Evolutionary conservation across 2,329 filamentous ascomycete species (phyloP).

Genomic region (Pseudogymnoascus sp.): DNA sequence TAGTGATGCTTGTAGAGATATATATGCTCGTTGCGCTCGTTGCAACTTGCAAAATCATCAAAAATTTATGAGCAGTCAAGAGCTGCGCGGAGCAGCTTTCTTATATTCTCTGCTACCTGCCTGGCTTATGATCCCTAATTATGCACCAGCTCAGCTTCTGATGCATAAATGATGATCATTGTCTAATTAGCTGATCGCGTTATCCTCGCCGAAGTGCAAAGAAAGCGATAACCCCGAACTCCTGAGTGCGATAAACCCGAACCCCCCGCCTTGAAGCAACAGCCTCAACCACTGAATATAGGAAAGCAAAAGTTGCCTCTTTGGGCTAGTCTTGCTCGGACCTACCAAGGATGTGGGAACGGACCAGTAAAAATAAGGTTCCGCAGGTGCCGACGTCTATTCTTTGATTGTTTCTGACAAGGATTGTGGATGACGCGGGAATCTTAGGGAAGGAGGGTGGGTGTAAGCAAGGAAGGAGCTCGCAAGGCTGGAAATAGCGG

Average conservation of each 20-base stretch:
- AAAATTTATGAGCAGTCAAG: not conserved
- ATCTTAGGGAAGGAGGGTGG: not conserved
- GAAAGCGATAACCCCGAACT: not conserved
- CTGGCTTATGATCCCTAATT: not conserved
- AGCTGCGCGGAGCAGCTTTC: not conserved
- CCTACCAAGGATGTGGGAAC: not conserved
- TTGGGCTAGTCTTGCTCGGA: not conserved
- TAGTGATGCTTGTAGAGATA: not conserved
- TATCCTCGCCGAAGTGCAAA: not conserved
- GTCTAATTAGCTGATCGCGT: not conserved
- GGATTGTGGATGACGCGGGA: not conserved
- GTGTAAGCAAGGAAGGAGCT: not conserved
- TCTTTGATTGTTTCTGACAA: not conserved
- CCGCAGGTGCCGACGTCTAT: not conserved
- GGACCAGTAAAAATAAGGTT: not conserved
- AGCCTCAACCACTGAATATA: not conserved
- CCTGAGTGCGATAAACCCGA: not conserved
- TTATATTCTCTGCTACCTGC: not conserved
- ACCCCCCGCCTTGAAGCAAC: not conserved
- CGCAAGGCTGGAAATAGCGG: not conserved
- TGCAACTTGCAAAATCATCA: not conserved
- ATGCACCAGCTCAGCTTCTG: not conserved
- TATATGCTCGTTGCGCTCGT: not conserved
- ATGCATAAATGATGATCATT: not conserved
- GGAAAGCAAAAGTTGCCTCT: not conserved